A percentile compares a stretch with the other conserved stretches of the same genome.
These are phyloP conservation scores for Sugiyamaella boreocaroliniensis DNA, from an alignment of 805 yeast species.

Conservation along the genomic window DNA sequence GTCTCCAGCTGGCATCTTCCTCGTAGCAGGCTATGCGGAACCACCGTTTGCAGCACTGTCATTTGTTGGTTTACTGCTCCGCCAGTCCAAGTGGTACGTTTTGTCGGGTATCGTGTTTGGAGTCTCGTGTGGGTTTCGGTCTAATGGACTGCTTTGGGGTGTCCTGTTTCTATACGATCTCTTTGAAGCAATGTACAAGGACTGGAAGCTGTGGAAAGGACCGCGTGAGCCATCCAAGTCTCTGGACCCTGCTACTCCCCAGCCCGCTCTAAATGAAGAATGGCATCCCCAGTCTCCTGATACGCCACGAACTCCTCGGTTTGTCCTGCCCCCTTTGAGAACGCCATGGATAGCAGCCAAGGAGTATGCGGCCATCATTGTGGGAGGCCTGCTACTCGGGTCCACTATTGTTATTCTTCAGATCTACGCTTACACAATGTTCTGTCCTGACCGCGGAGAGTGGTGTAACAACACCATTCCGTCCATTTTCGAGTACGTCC, in stretches of 20 bases:
- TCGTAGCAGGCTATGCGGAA: slow-evolving; percentile 72
- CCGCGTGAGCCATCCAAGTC: not conserved
- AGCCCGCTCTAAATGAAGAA: not conserved
- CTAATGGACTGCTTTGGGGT: slow-evolving; percentile 75
- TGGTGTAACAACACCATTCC: slow-evolving; percentile 67
- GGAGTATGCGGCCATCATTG: slow-evolving; percentile 21
- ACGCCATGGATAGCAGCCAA: not conserved
- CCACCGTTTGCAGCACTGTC: slow-evolving; percentile 57
- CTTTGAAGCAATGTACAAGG: slow-evolving; percentile 14
- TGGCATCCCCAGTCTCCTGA: not conserved
- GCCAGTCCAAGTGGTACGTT: slow-evolving; percentile 40
- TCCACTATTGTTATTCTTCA: slow-evolving; percentile 42
- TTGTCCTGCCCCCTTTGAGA: not conserved
- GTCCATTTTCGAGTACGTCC: slow-evolving; percentile 64
- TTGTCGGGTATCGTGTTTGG: slow-evolving; percentile 51
- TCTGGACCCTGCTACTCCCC: not conserved
- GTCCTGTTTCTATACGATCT: slow-evolving; percentile 56
- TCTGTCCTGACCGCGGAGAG: slow-evolving; percentile 61
- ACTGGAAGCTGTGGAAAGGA: not conserved
- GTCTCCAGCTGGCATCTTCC: slow-evolving; percentile 78
- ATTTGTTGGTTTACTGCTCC: slow-evolving; percentile 47
- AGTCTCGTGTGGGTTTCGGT: slow-evolving; percentile 55
- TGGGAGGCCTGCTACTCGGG: slow-evolving; percentile 54
- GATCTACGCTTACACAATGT: slow-evolving; percentile 45
- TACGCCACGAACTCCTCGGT: not conserved